Evolutionary conservation across 2,329 filamentous ascomycete species (phyloP).

Genomic region (Aureobasidium melanogenum): DNA sequence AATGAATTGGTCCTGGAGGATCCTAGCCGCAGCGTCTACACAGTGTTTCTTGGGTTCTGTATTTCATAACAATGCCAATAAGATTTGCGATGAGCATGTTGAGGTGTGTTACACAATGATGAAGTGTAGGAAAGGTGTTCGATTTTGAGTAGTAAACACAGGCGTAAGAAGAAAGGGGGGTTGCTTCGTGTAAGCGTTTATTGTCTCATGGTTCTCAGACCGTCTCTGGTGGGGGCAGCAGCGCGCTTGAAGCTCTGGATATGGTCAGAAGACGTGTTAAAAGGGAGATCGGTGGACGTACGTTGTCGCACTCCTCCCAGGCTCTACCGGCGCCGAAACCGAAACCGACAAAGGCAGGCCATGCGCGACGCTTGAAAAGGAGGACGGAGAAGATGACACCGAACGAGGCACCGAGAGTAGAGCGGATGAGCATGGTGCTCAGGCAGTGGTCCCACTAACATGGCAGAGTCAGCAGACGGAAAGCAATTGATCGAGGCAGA

Average conservation of each 20-base stretch:
- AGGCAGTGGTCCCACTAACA: constrained; percentile 94
- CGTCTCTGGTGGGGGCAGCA: constrained; percentile 38
- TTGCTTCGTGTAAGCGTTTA: constrained; percentile 14
- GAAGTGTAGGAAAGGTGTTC: background rate
- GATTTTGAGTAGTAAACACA: constrained; percentile 8
- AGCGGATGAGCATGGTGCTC: constrained; percentile 95
- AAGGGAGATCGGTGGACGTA: constrained; percentile 23
- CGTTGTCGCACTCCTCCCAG: constrained; percentile 94
- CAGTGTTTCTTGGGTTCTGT: background rate
- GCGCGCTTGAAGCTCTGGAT: constrained; percentile 44
- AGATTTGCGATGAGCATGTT: background rate
- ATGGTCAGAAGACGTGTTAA: background rate
- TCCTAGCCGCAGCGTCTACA: background rate
- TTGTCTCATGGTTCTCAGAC: constrained; percentile 39
- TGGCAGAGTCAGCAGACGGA: constrained; percentile 14
- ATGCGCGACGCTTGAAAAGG: constrained; percentile 94
- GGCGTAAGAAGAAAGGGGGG: constrained; percentile 2
- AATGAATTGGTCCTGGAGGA: background rate
- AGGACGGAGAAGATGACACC: constrained; percentile 98
- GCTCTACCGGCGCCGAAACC: constrained; percentile 94
- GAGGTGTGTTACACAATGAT: background rate
- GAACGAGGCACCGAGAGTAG: constrained; percentile 89
- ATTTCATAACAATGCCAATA: background rate
- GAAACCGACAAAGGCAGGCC: constrained; percentile 89
- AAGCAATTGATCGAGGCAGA: background rate